These are phyloP conservation scores for Aspergillus arachidicola DNA, from an alignment of 2,329 filamentous ascomycete species.

Conservation along the genomic window DNA sequence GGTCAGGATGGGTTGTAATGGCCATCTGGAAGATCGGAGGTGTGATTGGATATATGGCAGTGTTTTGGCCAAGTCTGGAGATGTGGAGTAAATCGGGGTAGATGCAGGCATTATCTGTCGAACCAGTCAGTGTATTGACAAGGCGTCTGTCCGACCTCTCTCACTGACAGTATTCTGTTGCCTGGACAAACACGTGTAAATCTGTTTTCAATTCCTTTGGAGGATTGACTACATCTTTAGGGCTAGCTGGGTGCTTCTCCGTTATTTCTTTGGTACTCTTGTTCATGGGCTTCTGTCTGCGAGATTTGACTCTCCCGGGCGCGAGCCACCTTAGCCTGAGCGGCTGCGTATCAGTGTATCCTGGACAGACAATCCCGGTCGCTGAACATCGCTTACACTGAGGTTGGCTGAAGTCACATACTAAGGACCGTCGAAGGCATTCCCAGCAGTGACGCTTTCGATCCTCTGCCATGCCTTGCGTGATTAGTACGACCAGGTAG, in stretches of 20 bases:
- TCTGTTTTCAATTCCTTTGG: constrained; percentile 14
- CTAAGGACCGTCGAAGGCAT: constrained; percentile 44
- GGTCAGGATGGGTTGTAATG: constrained; percentile 26
- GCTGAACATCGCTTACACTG: constrained; percentile 41
- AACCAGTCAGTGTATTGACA: neutral
- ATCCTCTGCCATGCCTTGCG: neutral
- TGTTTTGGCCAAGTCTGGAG: constrained; percentile 26
- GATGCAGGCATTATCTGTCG: constrained; percentile 35
- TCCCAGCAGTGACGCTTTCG: constrained; percentile 45
- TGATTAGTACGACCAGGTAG: neutral
- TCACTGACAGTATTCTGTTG: constrained; percentile 35
- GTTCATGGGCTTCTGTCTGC: neutral
- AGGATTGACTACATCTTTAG: neutral
- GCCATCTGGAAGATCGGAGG: constrained; percentile 19
- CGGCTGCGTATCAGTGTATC: constrained; percentile 44
- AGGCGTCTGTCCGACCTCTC: neutral
- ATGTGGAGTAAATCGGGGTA: constrained; percentile 26
- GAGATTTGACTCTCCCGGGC: constrained; percentile 7
- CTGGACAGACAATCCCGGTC: constrained; percentile 41
- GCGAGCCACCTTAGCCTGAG: constrained; percentile 37
- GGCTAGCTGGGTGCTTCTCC: neutral
- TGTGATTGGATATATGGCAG: constrained; percentile 29
- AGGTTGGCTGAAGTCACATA: constrained; percentile 43
- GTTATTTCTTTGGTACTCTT: neutral
- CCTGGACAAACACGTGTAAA: constrained; percentile 24